Conservation (phyloP, 148 eudicot genomes). For the Camellia japonica region DNA sequence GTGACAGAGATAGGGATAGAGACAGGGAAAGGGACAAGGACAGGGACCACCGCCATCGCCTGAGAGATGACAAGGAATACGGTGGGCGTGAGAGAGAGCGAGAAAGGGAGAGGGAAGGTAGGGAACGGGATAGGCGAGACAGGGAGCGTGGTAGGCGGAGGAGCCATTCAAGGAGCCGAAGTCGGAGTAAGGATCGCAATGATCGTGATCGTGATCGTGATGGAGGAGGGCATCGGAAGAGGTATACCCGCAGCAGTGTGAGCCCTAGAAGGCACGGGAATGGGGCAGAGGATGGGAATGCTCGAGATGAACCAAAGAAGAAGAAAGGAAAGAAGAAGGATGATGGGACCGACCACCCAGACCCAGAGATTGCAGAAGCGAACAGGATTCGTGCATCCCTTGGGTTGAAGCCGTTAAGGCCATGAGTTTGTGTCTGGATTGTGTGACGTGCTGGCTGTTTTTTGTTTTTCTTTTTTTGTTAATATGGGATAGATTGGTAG, state of each 20-base stretch:
- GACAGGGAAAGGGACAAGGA: slow-evolving; percentile 43
- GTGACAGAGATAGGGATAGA: slow-evolving; percentile 44
- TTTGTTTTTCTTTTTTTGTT: background rate
- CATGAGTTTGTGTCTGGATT: slow-evolving; percentile 11
- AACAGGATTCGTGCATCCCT: slow-evolving; percentile 67
- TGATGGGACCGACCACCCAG: slow-evolving; percentile 93
- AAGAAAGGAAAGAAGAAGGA: slow-evolving; percentile 67
- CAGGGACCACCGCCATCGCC: slow-evolving; percentile 50
- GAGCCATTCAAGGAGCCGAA: slow-evolving; percentile 84
- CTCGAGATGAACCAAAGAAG: slow-evolving; percentile 53
- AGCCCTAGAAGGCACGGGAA: slow-evolving; percentile 72
- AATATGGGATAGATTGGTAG: background rate
- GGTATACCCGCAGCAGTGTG: slow-evolving; percentile 51
- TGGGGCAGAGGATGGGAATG: slow-evolving; percentile 34
- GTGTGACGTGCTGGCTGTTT: background rate
- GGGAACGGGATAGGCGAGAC: slow-evolving; percentile 72
- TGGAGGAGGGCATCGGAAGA: slow-evolving; percentile 53
- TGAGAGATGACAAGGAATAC: slow-evolving; percentile 67
- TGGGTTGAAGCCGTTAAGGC: slow-evolving; percentile 70
- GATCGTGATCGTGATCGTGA: slow-evolving; percentile 74
- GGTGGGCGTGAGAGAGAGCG: slow-evolving; percentile 63
- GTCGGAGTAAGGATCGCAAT: slow-evolving; percentile 75
- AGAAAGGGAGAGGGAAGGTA: slow-evolving; percentile 60
- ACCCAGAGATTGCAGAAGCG: slow-evolving; percentile 91
- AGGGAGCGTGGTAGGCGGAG: slow-evolving; percentile 76